Conservation (phyloP, 768 basidiomycete genomes). For the Hypholoma sublateritium region DNA sequence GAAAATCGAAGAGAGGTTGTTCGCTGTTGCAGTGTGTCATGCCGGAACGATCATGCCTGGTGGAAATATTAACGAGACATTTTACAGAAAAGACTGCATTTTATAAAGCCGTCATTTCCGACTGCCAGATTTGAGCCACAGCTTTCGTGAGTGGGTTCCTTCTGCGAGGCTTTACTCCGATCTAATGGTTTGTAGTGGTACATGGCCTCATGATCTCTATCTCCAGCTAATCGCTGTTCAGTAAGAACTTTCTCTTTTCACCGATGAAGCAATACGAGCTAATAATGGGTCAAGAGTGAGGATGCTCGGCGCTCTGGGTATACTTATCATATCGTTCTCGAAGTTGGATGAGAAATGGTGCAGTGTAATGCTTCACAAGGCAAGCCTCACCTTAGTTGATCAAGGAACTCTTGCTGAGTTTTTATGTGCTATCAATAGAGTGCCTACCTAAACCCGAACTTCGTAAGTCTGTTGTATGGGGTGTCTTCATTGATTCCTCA, state of each 20-base stretch:
- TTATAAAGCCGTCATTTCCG: conserved; percentile 33
- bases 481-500: background rate
- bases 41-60: background rate
- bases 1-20: conserved; percentile 31
- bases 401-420: no score
- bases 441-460: conserved; percentile 45
- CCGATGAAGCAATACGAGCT: background rate
- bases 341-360: conserved; percentile 44
- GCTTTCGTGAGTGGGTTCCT: conserved; percentile 31
- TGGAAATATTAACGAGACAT: background rate
- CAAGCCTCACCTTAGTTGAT: conserved; percentile 12
- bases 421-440: conserved; percentile 27
- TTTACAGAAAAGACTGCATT: conserved; percentile 33
- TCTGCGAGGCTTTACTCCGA: background rate
- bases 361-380: conserved; percentile 40
- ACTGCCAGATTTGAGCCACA: conserved; percentile 43
- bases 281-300: conserved; percentile 20
- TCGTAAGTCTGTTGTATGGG: conserved; percentile 26
- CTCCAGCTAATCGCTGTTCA: conserved; percentile 28
- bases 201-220: conserved; percentile 42
- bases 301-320: conserved; percentile 30
- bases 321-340: conserved; percentile 39
- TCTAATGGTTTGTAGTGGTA: conserved; percentile 27
- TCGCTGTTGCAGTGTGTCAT: conserved; percentile 33
- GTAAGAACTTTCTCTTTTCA: conserved; percentile 19